A percentile compares a stretch with the other conserved stretches of the same genome.
These are phyloP conservation scores for Rosellinia necatrix DNA, from an alignment of 2,329 filamentous ascomycete species.

Conservation along the genomic window DNA sequence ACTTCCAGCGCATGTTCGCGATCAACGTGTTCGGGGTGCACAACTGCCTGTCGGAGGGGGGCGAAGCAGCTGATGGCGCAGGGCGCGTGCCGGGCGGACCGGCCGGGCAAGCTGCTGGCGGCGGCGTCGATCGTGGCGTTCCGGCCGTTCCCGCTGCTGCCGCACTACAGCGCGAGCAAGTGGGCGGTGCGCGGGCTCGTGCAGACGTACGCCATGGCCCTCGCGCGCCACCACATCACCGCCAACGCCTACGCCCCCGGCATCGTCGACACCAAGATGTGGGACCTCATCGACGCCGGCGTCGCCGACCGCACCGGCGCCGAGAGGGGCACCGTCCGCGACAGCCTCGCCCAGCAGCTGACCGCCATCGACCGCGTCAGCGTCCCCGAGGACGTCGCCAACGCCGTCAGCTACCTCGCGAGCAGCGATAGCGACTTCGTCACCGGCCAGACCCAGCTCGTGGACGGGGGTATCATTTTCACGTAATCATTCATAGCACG, in stretches of 20 bases:
- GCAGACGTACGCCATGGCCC: slow-evolving; percentile 68
- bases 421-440: slow-evolving; percentile 65
- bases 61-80: slow-evolving; percentile 69
- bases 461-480: slow-evolving; percentile 59
- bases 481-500: slow-evolving; percentile 5
- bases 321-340: slow-evolving; percentile 58
- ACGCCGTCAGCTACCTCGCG: slow-evolving; percentile 65
- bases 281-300: slow-evolving; percentile 68
- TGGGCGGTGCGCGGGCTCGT: slow-evolving; percentile 70
- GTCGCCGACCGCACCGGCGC: slow-evolving; percentile 56
- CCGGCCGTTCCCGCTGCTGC: slow-evolving; percentile 61
- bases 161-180: slow-evolving; percentile 68
- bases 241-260: slow-evolving; percentile 71
- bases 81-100: slow-evolving; percentile 47
- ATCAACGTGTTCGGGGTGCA: slow-evolving; percentile 69
- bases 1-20: slow-evolving; percentile 63
- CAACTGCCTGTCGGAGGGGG: slow-evolving; percentile 66
- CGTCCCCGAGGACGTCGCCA: slow-evolving; percentile 66
- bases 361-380: slow-evolving; percentile 63
- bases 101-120: slow-evolving; percentile 53
- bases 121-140: slow-evolving; percentile 62
- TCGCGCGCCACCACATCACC: slow-evolving; percentile 67
- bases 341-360: slow-evolving; percentile 56
- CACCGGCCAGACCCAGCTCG: slow-evolving; percentile 67
- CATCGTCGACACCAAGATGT: slow-evolving; percentile 70